Evolutionary conservation across 306 rosid genomes (phyloP).

Genomic region (Acmispon strigosus): DNA sequence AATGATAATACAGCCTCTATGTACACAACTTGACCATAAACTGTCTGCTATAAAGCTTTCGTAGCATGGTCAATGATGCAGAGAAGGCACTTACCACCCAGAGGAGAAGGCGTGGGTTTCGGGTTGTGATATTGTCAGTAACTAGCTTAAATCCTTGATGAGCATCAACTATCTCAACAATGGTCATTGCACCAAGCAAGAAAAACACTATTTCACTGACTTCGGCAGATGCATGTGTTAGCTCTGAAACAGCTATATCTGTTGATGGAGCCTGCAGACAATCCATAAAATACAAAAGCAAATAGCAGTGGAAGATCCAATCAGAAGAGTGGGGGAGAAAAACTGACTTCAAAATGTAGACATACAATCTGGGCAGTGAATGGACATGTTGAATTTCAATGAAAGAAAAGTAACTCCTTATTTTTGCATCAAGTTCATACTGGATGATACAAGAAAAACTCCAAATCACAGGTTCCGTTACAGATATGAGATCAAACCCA

Average conservation of each 20-base stretch:
- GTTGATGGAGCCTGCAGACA: constrained; percentile 82
- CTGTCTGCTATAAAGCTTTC: neutral
- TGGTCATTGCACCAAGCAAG: constrained; percentile 97
- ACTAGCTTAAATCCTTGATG: constrained; percentile 98
- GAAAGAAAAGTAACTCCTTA: neutral
- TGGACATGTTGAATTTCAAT: no score
- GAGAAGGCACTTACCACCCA: constrained; percentile 81
- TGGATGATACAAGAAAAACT: neutral
- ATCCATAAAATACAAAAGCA: neutral
- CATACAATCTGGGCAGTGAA: neutral
- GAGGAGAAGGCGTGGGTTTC: constrained; percentile 81
- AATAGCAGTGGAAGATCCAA: neutral
- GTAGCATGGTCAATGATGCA: neutral
- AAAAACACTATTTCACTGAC: constrained; percentile 95
- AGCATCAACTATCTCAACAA: constrained; percentile 86
- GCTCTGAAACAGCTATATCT: constrained; percentile 83
- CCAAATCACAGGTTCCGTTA: neutral
- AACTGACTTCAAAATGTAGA: neutral
- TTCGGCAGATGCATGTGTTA: constrained; percentile 82
- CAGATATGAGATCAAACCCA: neutral
- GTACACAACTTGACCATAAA: neutral
- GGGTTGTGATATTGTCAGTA: constrained; percentile 85
- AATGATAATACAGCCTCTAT: no score
- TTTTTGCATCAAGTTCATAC: neutral
- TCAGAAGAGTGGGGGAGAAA: neutral